Evolutionary conservation across 768 basidiomycete genomes (phyloP), one percentile per base, ranked within the genome.

Genomic region (Auricularia cornea): DNA sequence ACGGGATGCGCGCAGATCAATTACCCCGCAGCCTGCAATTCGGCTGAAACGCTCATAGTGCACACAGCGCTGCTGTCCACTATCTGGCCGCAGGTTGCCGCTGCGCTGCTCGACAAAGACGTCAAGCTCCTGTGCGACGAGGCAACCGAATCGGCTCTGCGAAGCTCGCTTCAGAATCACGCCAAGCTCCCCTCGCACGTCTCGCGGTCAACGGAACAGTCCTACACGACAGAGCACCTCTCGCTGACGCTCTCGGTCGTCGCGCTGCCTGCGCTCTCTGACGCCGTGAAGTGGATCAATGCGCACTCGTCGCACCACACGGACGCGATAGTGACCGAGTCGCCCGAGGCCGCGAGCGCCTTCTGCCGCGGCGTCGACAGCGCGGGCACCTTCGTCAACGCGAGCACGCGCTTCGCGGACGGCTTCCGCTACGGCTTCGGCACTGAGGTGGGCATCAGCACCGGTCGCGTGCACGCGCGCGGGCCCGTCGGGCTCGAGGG

Each of bases 351-450:
- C 32, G 85, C 84, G 40, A 80, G 85, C 32, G 78, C 77, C 32
- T 99, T 98, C 78, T 91, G 88, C 72, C 82, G 89, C 20, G 92
- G 92, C 6, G 87, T 98, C 28, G 95, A 96, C 73, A 90, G 90
- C 0, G 90, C 96, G 1, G 92, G 94, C 32, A 92, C 92, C 3
- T 99, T 89, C 70, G 83, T 96, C 64, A 98, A 99, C 69, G 95
- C 95, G 6, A 93, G 90, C 70, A 98, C 97, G 11, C 83, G 97
- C 40, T 98, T 99, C 72, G 89, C 95, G 0, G 97, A 99, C 73
- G 96, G 97, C 14, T 97, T 95, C 76, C 77, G 96, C 65, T 98
- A 94, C 72, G 97, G 97, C 0, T 94, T 97, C 67, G 97, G 97
- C 2, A 95, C 97, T 3, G 97, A 98, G 75, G 96, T 99, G 0